Evolutionary conservation across 176 grass and related monocot genomes (phyloP).

Genomic region (Oryza longistaminata): DNA sequence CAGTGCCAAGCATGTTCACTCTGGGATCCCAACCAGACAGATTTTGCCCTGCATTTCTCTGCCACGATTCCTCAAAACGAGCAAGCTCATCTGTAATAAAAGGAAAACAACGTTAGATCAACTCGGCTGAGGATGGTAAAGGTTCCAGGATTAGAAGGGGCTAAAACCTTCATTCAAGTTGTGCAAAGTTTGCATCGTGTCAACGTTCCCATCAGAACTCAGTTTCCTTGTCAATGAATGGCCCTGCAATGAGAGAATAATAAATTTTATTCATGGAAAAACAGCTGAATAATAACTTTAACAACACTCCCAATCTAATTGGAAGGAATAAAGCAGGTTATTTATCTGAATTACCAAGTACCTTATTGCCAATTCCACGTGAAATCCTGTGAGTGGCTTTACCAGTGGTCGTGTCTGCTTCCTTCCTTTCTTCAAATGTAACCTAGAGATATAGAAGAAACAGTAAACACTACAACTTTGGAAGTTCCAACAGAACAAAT

Average conservation of each 20-base stretch:
- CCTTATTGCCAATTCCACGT: constrained; percentile 72
- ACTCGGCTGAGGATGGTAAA: constrained; percentile 8
- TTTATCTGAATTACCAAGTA: constrained; percentile 29
- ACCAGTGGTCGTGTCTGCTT: constrained; percentile 65
- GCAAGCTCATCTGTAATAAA: constrained; percentile 47
- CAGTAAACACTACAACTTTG: constrained; percentile 22
- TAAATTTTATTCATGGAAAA: not conserved
- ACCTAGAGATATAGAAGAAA: constrained; percentile 47
- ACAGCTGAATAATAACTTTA: constrained; percentile 20
- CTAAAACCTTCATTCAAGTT: constrained; percentile 61
- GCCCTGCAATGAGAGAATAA: constrained; percentile 48
- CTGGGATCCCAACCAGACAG: constrained; percentile 48
- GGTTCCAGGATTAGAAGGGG: not conserved
- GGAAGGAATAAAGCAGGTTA: constrained; percentile 8
- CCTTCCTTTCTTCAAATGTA: constrained; percentile 75
- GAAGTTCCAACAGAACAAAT: constrained; percentile 2
- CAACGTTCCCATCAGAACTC: constrained; percentile 50
- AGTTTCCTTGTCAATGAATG: constrained; percentile 72
- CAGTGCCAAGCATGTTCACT: constrained; percentile 38
- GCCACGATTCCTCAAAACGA: constrained; percentile 67
- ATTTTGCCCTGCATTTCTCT: constrained; percentile 48
- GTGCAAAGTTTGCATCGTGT: constrained; percentile 66
- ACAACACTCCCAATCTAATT: not conserved
- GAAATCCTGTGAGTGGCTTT: constrained; percentile 72
- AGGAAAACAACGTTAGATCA: constrained; percentile 18